phyloP scores from a whole-genome alignment of 169 alveolate genomes.

The Eimeria maxima region DNA sequence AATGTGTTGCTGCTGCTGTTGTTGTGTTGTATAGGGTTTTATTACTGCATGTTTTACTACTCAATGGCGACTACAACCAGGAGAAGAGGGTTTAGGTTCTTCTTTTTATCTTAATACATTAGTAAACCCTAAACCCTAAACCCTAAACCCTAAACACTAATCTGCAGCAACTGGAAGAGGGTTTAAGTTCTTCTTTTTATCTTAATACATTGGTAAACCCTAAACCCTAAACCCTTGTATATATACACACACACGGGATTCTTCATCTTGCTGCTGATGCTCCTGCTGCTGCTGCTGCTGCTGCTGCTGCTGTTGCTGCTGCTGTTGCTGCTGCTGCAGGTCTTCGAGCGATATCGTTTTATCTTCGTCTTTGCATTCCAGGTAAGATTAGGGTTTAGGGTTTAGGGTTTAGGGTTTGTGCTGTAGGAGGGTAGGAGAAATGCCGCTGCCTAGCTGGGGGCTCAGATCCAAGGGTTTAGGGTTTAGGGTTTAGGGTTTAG shows the following conservation, averaged over 20 bases:
- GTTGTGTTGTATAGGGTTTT: neutral
- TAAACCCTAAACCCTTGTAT: constrained; percentile 26
- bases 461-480: neutral
- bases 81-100: neutral
- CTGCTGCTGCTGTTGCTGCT: neutral
- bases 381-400: constrained; percentile 19
- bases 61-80: constrained; percentile 18
- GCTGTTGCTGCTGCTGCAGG: neutral
- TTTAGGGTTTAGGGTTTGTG: constrained; percentile 36
- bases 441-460: no score
- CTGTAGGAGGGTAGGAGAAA: no score
- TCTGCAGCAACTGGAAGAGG: no score
- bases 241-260: neutral
- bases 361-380: constrained; percentile 44
- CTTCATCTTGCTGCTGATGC: neutral
- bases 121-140: constrained; percentile 56
- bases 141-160: constrained; percentile 55
- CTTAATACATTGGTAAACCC: neutral
- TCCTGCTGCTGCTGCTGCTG: neutral
- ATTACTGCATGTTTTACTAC: neutral
- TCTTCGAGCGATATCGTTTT: constrained; percentile 7
- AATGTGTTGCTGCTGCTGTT: no score
- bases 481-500: neutral
- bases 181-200: no score
- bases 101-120: neutral